Evolutionary conservation across 176 grass and related monocot genomes (phyloP).

Genomic region (Avena sativa): DNA sequence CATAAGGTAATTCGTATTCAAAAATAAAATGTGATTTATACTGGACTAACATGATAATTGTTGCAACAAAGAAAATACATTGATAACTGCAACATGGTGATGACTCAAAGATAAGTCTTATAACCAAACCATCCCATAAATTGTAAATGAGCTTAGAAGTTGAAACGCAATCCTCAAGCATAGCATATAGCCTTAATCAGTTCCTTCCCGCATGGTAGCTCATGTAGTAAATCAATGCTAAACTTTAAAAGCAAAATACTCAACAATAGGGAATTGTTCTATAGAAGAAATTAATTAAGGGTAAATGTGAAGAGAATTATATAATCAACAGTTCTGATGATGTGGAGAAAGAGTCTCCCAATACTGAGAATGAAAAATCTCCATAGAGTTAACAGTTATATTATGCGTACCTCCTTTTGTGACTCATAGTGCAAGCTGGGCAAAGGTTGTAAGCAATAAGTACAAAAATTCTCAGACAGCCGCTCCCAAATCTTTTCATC

Average conservation of each 20-base stretch:
- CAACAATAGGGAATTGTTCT: slow-evolving; percentile 33
- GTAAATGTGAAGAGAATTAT: slow-evolving; percentile 26
- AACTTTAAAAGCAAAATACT: slow-evolving; percentile 25
- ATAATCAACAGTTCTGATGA: not conserved
- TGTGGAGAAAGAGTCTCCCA: slow-evolving; percentile 11
- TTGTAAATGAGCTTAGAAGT: not conserved
- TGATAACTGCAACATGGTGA: not conserved
- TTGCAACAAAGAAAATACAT: not conserved
- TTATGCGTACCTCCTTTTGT: slow-evolving; percentile 79
- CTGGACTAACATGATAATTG: slow-evolving; percentile 24
- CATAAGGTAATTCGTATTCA: not conserved
- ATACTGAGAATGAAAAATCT: slow-evolving; percentile 27
- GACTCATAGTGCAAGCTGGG: slow-evolving; percentile 73
- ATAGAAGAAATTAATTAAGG: slow-evolving; percentile 3
- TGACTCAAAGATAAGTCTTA: not conserved
- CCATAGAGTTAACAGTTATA: slow-evolving; percentile 11
- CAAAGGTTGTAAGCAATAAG: slow-evolving; percentile 73
- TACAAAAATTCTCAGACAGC: slow-evolving; percentile 70
- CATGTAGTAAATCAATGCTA: slow-evolving; percentile 13
- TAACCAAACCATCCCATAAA: slow-evolving; percentile 24
- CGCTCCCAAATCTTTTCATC: slow-evolving; percentile 72
- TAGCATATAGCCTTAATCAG: slow-evolving; percentile 28
- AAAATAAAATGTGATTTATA: not conserved
- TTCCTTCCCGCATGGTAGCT: not conserved
- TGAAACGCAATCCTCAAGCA: not conserved